Percentiles rank a stretch among this genome's conserved stretches.
Evolutionary conservation across 768 basidiomycete genomes (phyloP).

Genomic region (Suillus cothurnatus): DNA sequence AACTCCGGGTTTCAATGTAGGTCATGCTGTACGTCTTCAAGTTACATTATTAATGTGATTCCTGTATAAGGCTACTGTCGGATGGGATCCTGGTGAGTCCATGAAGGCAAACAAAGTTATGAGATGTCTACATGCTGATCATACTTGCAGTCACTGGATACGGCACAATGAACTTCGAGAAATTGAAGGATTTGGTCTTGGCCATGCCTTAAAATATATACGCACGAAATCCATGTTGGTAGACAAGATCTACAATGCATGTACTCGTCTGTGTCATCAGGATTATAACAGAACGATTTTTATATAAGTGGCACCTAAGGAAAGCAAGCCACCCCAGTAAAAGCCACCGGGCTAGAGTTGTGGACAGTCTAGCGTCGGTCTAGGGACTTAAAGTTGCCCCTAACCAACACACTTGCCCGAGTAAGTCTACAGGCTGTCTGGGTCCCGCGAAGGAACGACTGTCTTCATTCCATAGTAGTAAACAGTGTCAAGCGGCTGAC

Average conservation of each 20-base stretch:
- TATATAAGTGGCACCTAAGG: not conserved
- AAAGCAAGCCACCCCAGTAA: too few relatives aligned
- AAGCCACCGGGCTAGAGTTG: too few relatives aligned
- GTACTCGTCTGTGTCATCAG: not conserved
- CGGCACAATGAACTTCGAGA: conserved; percentile 56
- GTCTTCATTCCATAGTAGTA: too few relatives aligned
- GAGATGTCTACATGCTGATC: conserved; percentile 14
- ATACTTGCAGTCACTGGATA: conserved; percentile 50
- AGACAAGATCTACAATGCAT: not conserved
- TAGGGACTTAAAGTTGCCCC: too few relatives aligned
- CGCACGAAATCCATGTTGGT: not conserved
- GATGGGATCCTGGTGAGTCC: conserved; percentile 62
- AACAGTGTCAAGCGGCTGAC: too few relatives aligned
- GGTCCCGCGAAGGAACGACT: too few relatives aligned
- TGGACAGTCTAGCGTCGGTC: too few relatives aligned
- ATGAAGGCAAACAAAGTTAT: conserved; percentile 4
- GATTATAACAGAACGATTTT: not conserved
- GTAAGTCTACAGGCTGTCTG: too few relatives aligned
- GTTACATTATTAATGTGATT: not conserved
- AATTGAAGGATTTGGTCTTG: conserved; percentile 42
- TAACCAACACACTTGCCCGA: too few relatives aligned
- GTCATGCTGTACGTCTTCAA: conserved; percentile 20
- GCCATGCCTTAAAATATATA: not conserved
- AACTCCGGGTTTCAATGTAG: conserved; percentile 65
- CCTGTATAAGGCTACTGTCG: conserved; percentile 43